Base-by-base conservation (phyloP, 192 early-diverging fungal species). In the Coemansia sp. region DNA sequence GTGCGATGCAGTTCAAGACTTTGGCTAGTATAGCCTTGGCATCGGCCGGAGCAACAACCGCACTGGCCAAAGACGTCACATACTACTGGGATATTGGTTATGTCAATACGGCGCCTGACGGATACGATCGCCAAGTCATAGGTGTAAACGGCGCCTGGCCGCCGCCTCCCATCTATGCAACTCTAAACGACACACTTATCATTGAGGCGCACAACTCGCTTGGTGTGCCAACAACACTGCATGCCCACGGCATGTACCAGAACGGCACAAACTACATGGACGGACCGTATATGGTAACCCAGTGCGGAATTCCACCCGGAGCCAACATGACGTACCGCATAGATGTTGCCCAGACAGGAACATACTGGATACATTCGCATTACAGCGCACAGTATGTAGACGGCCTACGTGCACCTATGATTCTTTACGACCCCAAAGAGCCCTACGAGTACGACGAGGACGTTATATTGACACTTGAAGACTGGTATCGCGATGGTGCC, bases 281-380 rank as follows among this genome's bases (percentile, higher is more conserved):
- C 76, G 90, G 91, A 5, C 80, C 87, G 3, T 53, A 64, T 38
- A 84, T 83, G 69, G 79, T 87, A 43, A 89, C 89, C 14, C 86
- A 92, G 63, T 91, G 92, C 64, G 81, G 80, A 2, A 92, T 94
- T 59, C 86, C 90, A 8, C 64, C 81, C 0, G 84, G 85, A 6
- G 57, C 57, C 17, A 82, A 73, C 56, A 85, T 88, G 67, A 90
- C 89, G 0, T 94, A 94, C 64, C 78, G 72, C 7, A 86, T 87
- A 53, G 70, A 74, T 8, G 69, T 87, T 42, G 59, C 63, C 48
- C 90, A 94, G 57, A 81, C 81, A 17, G 93, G 93, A 40, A 92
- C 90, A 12, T 93, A 86, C 74, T 95, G 93, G 93, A 83, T 87
- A 53, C 91, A 93, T 60, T 71, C 83, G 42, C 91, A 93, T 62